Conservation (phyloP, 345 rosid species). For the Brassica carinata region DNA sequence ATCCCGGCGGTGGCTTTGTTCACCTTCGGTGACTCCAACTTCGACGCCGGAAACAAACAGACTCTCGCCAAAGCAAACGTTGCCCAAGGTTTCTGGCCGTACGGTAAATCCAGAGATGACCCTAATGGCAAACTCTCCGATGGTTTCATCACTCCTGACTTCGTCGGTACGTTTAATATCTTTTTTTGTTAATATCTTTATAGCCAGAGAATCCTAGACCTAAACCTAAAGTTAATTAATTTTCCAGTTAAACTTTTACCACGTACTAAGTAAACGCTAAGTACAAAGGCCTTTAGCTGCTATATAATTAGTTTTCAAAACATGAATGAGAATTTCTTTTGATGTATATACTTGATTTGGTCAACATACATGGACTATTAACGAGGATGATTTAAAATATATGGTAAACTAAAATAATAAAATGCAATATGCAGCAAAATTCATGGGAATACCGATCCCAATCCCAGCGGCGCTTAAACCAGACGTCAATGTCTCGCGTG, state of each 20-base stretch:
- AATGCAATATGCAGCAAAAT: slow-evolving; percentile 27
- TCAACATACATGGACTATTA: no score
- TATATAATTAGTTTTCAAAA: neutral
- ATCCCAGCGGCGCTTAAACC: slow-evolving; percentile 27
- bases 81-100: slow-evolving; percentile 37
- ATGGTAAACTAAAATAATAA: neutral
- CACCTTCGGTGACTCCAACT: slow-evolving; percentile 40
- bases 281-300: neutral
- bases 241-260: neutral
- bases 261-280: neutral
- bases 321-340: neutral
- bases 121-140: slow-evolving; percentile 40
- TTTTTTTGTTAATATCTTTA: neutral
- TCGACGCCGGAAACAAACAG: slow-evolving; percentile 38
- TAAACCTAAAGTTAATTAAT: slow-evolving; percentile 1
- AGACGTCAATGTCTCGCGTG: slow-evolving; percentile 27
- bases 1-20: slow-evolving; percentile 20
- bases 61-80: neutral
- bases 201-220: neutral
- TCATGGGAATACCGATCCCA: slow-evolving; percentile 17
- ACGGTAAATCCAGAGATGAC: slow-evolving; percentile 36
- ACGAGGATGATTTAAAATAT: neutral
- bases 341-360: neutral
- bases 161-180: neutral
- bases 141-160: slow-evolving; percentile 35